Conservation (phyloP, 1,139 yeast genomes). For the Hansenula anomala region DNA sequence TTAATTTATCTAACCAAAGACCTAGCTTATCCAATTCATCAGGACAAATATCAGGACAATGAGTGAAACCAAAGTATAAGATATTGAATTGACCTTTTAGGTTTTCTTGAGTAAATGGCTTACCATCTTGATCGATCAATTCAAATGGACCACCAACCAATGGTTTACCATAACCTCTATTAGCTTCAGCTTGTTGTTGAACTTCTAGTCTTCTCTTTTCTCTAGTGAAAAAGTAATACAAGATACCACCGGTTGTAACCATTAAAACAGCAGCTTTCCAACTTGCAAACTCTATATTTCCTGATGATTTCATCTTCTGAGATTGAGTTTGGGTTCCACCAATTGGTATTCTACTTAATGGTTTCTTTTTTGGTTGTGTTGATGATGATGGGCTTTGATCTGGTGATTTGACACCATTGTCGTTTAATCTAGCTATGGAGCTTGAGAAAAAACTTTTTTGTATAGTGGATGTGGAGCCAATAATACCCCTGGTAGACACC, state of each 20-base stretch:
- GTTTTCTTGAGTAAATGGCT: conserved; percentile 70
- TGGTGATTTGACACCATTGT: conserved; percentile 4
- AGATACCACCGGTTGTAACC: conserved; percentile 61
- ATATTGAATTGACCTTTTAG: conserved; percentile 74
- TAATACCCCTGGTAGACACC: not conserved
- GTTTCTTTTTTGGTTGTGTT: conserved; percentile 31
- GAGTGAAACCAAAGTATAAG: conserved; percentile 90
- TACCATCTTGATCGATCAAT: conserved; percentile 64
- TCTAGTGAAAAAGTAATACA: conserved; percentile 61
- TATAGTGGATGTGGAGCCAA: not conserved
- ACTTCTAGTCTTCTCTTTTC: conserved; percentile 72
- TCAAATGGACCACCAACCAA: conserved; percentile 87
- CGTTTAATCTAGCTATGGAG: conserved; percentile 12
- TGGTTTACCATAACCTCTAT: conserved; percentile 88
- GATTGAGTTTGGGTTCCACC: conserved; percentile 42
- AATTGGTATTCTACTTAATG: conserved; percentile 48
- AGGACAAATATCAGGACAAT: conserved; percentile 98
- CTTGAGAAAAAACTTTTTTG: conserved; percentile 9
- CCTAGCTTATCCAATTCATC: conserved; percentile 93
- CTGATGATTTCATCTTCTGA: conserved; percentile 25
- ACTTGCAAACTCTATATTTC: conserved; percentile 65
- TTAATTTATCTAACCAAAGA: conserved; percentile 63
- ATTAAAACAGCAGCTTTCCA: conserved; percentile 80
- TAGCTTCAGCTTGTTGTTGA: conserved; percentile 77
- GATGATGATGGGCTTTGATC: conserved; percentile 7